These are phyloP conservation scores for Macrocystidia cucumis DNA, from an alignment of 1,284 basidiomycete species.

Conservation along the genomic window DNA sequence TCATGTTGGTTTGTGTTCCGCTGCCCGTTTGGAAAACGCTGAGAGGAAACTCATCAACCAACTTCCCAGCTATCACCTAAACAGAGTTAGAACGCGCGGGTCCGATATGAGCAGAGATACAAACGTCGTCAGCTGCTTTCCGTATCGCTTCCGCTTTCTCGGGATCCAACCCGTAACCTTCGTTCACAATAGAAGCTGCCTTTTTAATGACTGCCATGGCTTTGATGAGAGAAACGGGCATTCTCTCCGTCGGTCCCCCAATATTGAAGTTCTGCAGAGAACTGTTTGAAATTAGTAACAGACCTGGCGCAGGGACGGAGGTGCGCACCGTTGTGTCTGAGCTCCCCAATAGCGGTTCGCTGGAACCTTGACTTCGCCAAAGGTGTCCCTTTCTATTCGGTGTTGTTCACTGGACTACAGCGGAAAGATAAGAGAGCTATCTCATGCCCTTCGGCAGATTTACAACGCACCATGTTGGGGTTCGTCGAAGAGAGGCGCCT, in stretches of 20 bases:
- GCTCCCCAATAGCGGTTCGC: slow-evolving; percentile 97
- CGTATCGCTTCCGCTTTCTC: slow-evolving; percentile 89
- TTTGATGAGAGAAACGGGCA: slow-evolving; percentile 93
- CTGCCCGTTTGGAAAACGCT: slow-evolving; percentile 99
- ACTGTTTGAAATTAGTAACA: slow-evolving; percentile 26
- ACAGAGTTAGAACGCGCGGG: too few species aligned
- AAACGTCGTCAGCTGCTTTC: slow-evolving; percentile 88
- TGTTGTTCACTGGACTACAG: slow-evolving; percentile 37
- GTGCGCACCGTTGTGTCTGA: slow-evolving; percentile 85
- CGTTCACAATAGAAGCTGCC: slow-evolving; percentile 91
- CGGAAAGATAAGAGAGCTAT: background rate
- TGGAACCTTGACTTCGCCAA: slow-evolving; percentile 91
- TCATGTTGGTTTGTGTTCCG: slow-evolving; percentile 99
- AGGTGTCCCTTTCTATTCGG: slow-evolving; percentile 79
- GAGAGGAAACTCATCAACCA: slow-evolving; percentile 93
- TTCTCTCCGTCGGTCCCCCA: slow-evolving; percentile 87
- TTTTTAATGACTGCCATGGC: slow-evolving; percentile 98
- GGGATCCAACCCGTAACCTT: slow-evolving; percentile 85
- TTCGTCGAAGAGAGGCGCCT: slow-evolving; percentile 26
- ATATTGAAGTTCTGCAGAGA: slow-evolving; percentile 99
- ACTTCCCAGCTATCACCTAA: slow-evolving; percentile 92
- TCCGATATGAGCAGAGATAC: slow-evolving; percentile 16
- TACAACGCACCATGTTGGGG: slow-evolving; percentile 35
- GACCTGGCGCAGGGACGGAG: slow-evolving; percentile 2
- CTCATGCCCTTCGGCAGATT: background rate